Base-by-base conservation (phyloP, 2,329 filamentous ascomycete species). In the Setomelanomma holmii region DNA sequence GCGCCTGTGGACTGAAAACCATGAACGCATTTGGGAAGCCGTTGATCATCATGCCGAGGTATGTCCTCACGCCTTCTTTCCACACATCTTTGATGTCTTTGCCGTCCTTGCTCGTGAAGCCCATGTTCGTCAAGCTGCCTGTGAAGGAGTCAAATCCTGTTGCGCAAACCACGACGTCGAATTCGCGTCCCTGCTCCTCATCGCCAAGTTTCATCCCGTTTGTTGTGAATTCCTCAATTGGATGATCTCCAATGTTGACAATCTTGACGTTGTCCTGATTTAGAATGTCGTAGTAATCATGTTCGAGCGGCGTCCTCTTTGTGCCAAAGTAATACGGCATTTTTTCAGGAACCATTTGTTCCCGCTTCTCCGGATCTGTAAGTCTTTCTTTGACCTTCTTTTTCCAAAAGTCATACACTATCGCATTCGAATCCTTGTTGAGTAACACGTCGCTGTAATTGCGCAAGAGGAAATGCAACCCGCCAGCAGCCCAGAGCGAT, bases 131-230 rank as follows among this genome's bases (percentile, higher is more conserved):
- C 40, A 77, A 49, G 2, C 42, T 49, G 7, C 76, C 77, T 1
- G 65, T 69, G 49, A 76, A 70, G 1, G 74, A 68, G 46, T 80
- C 77, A 47, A 79, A 80, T 0, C 78, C 78, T 0, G 71, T 79
- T 19, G 67, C 76, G 44, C 76, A 61, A 41, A 86, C 75, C 19
- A 87, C 79, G 11, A 78, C 77, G 60, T 87, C 85, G 12, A 84
- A 78, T 27, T 80, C 74, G 45, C 82, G 66, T n/a, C 80, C 67
- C 30, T 77, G 64, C n/a, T 80, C 82, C 27, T 67, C 64, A 4
- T 77, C 78, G 1, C 72, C 74, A 24, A 84, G 72, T 64, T 80
- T 69, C 42, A 85, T 68, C 12, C 83, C 79, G n/a, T 77, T 75
- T 10, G 76, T 68, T 1, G 82, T 78, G 36, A 85, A 74, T 5